Evolutionary conservation across 108 stramenopile genomes (phyloP), one percentile per base, ranked within the genome.

Genomic region (Epipyxis sp.): DNA sequence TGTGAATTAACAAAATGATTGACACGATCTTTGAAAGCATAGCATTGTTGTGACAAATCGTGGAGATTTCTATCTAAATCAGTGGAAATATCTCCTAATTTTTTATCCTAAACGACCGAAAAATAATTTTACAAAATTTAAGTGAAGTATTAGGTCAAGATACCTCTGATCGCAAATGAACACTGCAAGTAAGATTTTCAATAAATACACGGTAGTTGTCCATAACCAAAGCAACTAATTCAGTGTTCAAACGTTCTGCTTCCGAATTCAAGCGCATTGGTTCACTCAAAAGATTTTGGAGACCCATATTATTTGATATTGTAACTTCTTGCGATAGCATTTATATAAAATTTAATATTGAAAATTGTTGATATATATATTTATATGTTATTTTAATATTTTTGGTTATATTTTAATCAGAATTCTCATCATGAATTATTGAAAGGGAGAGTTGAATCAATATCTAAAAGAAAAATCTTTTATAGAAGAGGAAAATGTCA

Each of bases 191-290:
- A 3, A 74, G 50, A 57, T 74, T 74, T 25, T 74, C 71, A 27
- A 74, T 42, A 37, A 74, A 74, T 32, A 74, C 71, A 6, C 34
- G 6, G 43, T 54, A 74, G 34, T 74, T 6, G 3, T 74, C 71
- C 32, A 37, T 30, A 10, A 74, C 71, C 10, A 74, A 37, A 37
- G 71, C 6, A 6, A 43, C 71, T 37, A 74, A 27, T 27, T 74
- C 71, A 34, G 13, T 27, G 10, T 37, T 37, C 34, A 74, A 34
- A 43, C 71, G 40, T 27, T 74, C 71, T 74, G 71, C 71, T 74
- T 74, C 71, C 16, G 6, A 13, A 74, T 34, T 27, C 16, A 74
- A 42, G 6, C 71, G 44, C 10, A 10, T 39, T 54, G 71, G 71
- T 57, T 74, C 71, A 37, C 71, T 16, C 10, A 65, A 37, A 65